Percentiles rank a stretch among this genome's conserved stretches.
Conservation (phyloP, 371 early-diverging fungal genomes). For the Dinochytrium kinnereticum region DNA sequence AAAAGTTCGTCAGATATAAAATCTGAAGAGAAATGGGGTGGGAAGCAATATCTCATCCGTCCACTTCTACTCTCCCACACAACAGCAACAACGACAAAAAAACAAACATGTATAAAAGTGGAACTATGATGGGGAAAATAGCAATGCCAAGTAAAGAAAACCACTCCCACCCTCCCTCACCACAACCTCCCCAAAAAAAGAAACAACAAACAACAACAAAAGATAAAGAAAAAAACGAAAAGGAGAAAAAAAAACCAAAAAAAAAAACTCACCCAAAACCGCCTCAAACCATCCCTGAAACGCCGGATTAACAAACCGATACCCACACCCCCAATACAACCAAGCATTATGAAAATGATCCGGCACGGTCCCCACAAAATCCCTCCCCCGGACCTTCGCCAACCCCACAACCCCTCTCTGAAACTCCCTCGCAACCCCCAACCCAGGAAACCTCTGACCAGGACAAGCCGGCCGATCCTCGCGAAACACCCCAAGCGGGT, state of each 20-base stretch:
- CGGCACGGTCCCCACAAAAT: slow-evolving; percentile 19
- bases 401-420: not conserved
- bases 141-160: too few relatives aligned
- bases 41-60: too few relatives aligned
- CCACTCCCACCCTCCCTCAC: too few relatives aligned
- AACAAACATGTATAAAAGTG: too few relatives aligned
- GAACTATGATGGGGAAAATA: too few relatives aligned
- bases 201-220: too few relatives aligned
- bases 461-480: slow-evolving; percentile 12
- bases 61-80: too few relatives aligned
- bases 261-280: slow-evolving; percentile 10
- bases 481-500: slow-evolving; percentile 11
- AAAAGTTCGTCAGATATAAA: too few relatives aligned
- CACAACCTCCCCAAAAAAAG: too few relatives aligned
- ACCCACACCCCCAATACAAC: slow-evolving; percentile 20
- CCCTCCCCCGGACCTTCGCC: slow-evolving; percentile 5
- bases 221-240: not conserved
- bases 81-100: too few relatives aligned
- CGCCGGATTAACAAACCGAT: slow-evolving; percentile 26
- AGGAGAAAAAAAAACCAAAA: not conserved
- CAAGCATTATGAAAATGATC: slow-evolving; percentile 32
- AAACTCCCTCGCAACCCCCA: slow-evolving; percentile 15
- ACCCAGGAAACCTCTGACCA: slow-evolving; percentile 33
- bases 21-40: too few relatives aligned
- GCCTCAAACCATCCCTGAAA: slow-evolving; percentile 28